Evolutionary conservation across 306 rosid genomes (phyloP), one percentile per base, ranked within the genome.

Genomic region (Vicia faba): DNA sequence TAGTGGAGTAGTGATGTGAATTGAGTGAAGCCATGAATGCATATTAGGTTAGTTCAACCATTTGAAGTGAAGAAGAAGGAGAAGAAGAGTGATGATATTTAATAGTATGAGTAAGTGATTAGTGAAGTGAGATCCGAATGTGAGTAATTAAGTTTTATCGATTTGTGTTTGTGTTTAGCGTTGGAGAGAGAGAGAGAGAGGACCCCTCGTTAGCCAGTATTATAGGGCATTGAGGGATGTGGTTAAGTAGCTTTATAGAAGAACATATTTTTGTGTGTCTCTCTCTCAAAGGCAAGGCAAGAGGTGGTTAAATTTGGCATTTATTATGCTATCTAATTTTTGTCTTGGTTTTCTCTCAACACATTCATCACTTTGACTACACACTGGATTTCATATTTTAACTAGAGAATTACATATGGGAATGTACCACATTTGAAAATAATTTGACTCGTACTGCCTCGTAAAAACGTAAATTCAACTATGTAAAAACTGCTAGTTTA

Each of bases 1-100:
- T 57, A 14, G 75, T 54, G 69, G 74, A 48, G 75, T 35, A 78
- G 78, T 69, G 69, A 69, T 64, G 31, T n/a, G 70, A 58, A 49
- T 72, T 20, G 61, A 76, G 73, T 48, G 84, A 83, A 69, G 82
- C 74, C 79, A 72, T 79, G 81, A 78, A 76, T 66, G 80, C 59
- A 71, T 25, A 64, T 65, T 65, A 71, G 60, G 69, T 78, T 65
- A 71, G 60, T 58, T 78, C 54, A 78, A 66, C 38, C 12, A 25
- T 48, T 71, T 78, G 80, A 80, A 82, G 72, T 69, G 79, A 48
- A 63, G 20, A 45, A 45, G 38, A 23, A 13, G 35, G 4, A 19
- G 3, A 56, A 14, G 5, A 53, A 48, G 46, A 64, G 14, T 58
- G 48, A 6, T 35, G 39, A 41, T 23, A 40, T 53, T 49, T 33